A percentile compares a stretch with the other conserved stretches of the same genome.
Conservation (phyloP, 2,329 filamentous ascomycete species). For the Sclerotinia subarctica region DNA sequence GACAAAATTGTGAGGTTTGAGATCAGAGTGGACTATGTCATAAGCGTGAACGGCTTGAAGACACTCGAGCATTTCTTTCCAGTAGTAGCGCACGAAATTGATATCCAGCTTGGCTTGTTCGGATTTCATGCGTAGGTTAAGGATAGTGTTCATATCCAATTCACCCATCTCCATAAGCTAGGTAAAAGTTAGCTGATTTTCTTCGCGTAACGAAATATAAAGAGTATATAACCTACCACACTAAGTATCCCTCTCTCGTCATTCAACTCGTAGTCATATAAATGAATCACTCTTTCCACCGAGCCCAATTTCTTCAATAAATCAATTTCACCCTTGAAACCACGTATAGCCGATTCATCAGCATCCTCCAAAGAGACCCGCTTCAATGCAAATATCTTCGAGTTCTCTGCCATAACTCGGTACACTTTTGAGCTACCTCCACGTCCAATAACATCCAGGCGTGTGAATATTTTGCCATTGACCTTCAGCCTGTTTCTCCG, state of each 20-base stretch:
- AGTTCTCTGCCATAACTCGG: conserved; percentile 94
- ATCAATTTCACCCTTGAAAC: conserved; percentile 95
- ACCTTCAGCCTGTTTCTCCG: conserved; percentile 81
- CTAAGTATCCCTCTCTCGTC: conserved; percentile 84
- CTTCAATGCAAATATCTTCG: conserved; percentile 92
- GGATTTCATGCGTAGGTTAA: conserved; percentile 68
- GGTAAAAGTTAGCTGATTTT: conserved; percentile 1
- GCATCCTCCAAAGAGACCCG: conserved; percentile 86
- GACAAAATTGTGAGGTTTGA: conserved; percentile 97
- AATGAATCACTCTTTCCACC: conserved; percentile 83
- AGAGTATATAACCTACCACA: conserved; percentile 55
- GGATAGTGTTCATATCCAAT: conserved; percentile 82
- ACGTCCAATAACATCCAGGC: conserved; percentile 85
- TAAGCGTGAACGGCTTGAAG: conserved; percentile 82
- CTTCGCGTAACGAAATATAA: background rate
- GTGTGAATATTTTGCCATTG: conserved; percentile 87
- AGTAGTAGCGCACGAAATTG: conserved; percentile 93
- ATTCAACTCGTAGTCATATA: conserved; percentile 93
- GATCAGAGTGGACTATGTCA: conserved; percentile 93
- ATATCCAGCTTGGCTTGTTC: conserved; percentile 78
- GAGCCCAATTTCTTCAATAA: conserved; percentile 76
- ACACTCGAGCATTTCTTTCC: conserved; percentile 99
- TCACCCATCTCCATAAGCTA: conserved; percentile 97
- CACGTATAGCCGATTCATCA: conserved; percentile 77
- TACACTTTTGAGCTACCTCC: conserved; percentile 95